Percentiles rank a stretch among this genome's conserved stretches.
Evolutionary conservation across 202 grass and related monocot species (phyloP).

Genomic region (Carex arenaria): DNA sequence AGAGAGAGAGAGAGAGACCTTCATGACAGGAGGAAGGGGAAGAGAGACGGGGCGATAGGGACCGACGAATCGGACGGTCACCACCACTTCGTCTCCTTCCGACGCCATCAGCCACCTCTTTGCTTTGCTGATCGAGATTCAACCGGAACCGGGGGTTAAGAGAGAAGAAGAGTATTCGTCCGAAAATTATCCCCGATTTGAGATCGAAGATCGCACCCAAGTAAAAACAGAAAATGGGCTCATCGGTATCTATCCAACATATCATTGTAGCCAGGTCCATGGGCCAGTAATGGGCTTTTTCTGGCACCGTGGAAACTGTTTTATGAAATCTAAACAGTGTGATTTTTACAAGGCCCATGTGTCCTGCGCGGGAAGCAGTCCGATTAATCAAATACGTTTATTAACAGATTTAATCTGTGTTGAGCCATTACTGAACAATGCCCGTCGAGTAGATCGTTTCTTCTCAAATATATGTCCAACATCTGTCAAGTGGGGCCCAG

Average conservation of each 20-base stretch:
- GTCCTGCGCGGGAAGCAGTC: too few relatives aligned
- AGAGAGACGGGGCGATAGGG: slow-evolving; percentile 15
- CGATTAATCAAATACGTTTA: too few relatives aligned
- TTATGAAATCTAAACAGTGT: too few relatives aligned
- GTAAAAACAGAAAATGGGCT: background rate
- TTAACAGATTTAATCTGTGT: too few relatives aligned
- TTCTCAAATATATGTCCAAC: background rate
- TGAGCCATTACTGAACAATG: too few relatives aligned
- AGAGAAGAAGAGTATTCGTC: background rate
- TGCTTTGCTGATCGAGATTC: background rate
- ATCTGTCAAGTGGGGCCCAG: background rate
- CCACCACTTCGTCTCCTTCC: slow-evolving; percentile 20
- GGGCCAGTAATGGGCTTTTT: background rate
- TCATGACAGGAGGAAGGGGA: slow-evolving; percentile 8
- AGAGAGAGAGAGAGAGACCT: background rate
- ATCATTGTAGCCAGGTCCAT: background rate
- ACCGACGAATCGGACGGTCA: slow-evolving; percentile 16
- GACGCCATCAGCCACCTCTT: background rate
- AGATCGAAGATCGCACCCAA: background rate
- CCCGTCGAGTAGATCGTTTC: background rate
- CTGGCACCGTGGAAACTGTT: background rate
- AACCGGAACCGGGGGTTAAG: background rate
- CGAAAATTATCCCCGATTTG: background rate
- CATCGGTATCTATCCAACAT: background rate
- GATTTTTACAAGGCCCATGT: too few relatives aligned